A percentile compares a stretch with the other conserved stretches of the same genome.
phyloP scores from a whole-genome alignment of 495 filamentous ascomycete species.

The Penicillium nucicola region DNA sequence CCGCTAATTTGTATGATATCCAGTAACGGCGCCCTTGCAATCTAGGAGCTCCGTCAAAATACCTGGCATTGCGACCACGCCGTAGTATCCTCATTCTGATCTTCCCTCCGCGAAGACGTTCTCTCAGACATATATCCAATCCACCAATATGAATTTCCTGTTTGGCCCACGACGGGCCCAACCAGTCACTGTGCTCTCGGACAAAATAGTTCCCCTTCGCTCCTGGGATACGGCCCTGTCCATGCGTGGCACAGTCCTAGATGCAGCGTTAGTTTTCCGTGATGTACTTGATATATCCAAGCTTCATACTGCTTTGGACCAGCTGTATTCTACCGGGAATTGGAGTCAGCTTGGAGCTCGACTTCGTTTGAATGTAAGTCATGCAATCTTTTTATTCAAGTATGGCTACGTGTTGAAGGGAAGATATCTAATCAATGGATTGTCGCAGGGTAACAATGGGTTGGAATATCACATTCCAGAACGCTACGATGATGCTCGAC shows the following conservation, averaged over 20 bases:
- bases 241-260: neutral
- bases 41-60: too few relatives aligned
- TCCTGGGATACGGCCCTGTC: neutral
- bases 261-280: neutral
- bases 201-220: neutral
- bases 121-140: neutral
- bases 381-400: neutral
- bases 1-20: too few relatives aligned
- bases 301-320: neutral
- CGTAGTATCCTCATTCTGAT: too few relatives aligned
- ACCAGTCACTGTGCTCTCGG: neutral
- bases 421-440: neutral
- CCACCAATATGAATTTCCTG: neutral
- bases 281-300: neutral
- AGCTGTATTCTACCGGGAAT: neutral
- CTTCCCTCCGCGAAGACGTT: too few relatives aligned
- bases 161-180: neutral
- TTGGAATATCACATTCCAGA: neutral
- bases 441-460: neutral
- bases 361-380: neutral
- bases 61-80: too few relatives aligned
- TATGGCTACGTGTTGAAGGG: neutral
- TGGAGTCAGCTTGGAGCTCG: conserved; percentile 1
- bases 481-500: neutral
- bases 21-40: too few relatives aligned